phyloP scores from a whole-genome alignment of 2,329 filamentous ascomycete genomes.

The Neodidymelliopsis sp. region DNA sequence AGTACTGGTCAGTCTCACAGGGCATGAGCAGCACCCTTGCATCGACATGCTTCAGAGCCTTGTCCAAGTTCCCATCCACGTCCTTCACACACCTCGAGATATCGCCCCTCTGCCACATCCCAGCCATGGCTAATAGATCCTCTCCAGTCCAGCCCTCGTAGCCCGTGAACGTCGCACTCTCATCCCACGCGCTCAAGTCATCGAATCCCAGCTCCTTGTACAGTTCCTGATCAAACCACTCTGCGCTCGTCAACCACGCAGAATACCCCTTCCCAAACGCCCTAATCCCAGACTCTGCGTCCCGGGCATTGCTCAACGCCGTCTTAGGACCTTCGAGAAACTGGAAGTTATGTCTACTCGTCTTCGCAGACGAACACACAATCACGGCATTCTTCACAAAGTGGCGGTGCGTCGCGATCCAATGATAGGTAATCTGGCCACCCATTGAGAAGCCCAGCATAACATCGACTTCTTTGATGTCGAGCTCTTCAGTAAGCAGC shows the following conservation, averaged over 20 bases:
- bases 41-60: slow-evolving; percentile 47
- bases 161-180: slow-evolving; percentile 28
- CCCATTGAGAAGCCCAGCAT: slow-evolving; percentile 67
- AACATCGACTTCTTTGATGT: slow-evolving; percentile 54
- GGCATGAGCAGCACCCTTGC: slow-evolving; percentile 52
- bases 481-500: slow-evolving; percentile 52
- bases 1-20: slow-evolving; percentile 52
- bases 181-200: slow-evolving; percentile 35
- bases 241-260: slow-evolving; percentile 51
- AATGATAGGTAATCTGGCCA: slow-evolving; percentile 62
- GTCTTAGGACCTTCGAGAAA: slow-evolving; percentile 63
- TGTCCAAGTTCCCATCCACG: slow-evolving; percentile 36
- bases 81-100: slow-evolving; percentile 39
- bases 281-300: slow-evolving; percentile 46
- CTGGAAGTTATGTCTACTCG: slow-evolving; percentile 61
- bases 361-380: slow-evolving; percentile 60
- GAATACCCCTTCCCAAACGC: slow-evolving; percentile 51
- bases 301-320: slow-evolving; percentile 54
- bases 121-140: slow-evolving; percentile 48
- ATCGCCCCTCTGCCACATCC: slow-evolving; percentile 55
- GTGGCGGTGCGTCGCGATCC: slow-evolving; percentile 59
- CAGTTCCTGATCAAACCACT: slow-evolving; percentile 51
- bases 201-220: slow-evolving; percentile 46
- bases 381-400: slow-evolving; percentile 55
- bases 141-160: slow-evolving; percentile 44